These are phyloP conservation scores for Microstegium vimineum DNA, from an alignment of 176 grass and related monocot species.

Conservation along the genomic window DNA sequence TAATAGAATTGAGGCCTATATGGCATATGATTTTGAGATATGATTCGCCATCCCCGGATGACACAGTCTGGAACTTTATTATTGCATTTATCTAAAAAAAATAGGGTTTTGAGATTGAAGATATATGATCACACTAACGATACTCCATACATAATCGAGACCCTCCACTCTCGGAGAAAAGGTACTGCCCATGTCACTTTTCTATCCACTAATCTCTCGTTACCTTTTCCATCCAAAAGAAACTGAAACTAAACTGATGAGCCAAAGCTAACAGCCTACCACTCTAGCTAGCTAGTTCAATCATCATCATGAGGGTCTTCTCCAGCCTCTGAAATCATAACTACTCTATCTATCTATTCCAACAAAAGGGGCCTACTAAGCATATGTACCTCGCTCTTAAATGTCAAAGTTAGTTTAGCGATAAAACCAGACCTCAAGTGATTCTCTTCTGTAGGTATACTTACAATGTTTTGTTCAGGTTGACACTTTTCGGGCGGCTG, in stretches of 20 bases:
- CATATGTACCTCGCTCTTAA: background rate
- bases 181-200: background rate
- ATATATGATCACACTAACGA: no score
- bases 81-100: no score
- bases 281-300: background rate
- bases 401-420: background rate
- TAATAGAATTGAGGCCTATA: background rate
- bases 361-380: background rate
- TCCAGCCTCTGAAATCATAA: constrained; percentile 13
- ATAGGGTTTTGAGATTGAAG: background rate
- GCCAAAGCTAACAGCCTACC: background rate
- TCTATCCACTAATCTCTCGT: background rate
- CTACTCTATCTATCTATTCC: constrained; percentile 1
- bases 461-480: background rate
- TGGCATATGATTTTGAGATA: no score
- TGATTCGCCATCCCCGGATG: no score
- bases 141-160: no score
- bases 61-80: no score
- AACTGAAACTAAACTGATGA: constrained; percentile 21
- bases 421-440: background rate
- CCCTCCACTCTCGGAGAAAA: background rate
- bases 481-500: background rate
- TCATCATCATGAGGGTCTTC: background rate
- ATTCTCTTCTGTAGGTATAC: background rate
- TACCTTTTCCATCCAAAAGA: background rate